phyloP scores from a whole-genome alignment of 192 early-diverging fungal species.

The Anaeromyces robustus region DNA sequence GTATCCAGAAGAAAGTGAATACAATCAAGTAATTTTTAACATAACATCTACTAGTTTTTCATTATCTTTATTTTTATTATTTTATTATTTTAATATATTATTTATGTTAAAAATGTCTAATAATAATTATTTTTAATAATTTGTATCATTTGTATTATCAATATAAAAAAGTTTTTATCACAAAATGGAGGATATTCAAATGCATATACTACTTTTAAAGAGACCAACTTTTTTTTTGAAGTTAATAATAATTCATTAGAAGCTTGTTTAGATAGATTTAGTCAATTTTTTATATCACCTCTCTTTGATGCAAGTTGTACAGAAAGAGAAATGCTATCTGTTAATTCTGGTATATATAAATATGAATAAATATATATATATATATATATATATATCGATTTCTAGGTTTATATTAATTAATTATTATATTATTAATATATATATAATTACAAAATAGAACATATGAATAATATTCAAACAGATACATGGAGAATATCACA shows the following conservation, averaged over 20 bases:
- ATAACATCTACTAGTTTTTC: too few relatives aligned
- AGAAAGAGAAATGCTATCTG: constrained; percentile 82
- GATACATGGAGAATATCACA: constrained; percentile 84
- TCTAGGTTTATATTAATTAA: too few relatives aligned
- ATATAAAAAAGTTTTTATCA: constrained; percentile 29
- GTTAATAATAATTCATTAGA: constrained; percentile 44
- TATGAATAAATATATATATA: too few relatives aligned
- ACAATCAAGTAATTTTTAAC: constrained; percentile 28
- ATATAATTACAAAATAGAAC: too few relatives aligned
- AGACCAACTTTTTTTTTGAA: constrained; percentile 81
- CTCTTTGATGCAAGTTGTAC: constrained; percentile 74
- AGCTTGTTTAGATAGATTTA: constrained; percentile 60
- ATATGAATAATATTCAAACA: constrained; percentile 82
- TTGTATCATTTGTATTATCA: background rate
- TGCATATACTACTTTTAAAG: constrained; percentile 60
- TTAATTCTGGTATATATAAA: constrained; percentile 56
- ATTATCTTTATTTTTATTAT: too few relatives aligned
- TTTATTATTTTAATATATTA: too few relatives aligned
- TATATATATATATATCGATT: too few relatives aligned
- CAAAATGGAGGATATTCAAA: constrained; percentile 67
- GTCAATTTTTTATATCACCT: constrained; percentile 87
- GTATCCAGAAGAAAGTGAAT: constrained; percentile 74
- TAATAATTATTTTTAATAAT: too few relatives aligned
- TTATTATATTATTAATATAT: too few relatives aligned
- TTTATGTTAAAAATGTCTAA: too few relatives aligned